Conservation (phyloP, 2,329 filamentous ascomycete genomes). For the Penicillium sp. region DNA sequence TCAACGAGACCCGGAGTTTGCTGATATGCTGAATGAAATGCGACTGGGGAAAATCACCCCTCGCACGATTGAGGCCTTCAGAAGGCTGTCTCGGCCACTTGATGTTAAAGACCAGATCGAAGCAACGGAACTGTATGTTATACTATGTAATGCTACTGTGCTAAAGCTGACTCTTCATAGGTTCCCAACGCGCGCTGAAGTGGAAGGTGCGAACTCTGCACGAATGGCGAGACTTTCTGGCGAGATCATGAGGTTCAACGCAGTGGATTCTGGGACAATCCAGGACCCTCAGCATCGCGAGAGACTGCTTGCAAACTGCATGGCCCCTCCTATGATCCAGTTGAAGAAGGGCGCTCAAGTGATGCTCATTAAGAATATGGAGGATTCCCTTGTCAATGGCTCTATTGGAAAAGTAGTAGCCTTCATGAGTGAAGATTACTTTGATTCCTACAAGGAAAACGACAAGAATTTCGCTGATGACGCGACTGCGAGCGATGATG, state of each 20-base stretch:
- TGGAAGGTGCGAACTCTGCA: slow-evolving; percentile 72
- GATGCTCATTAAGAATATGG: slow-evolving; percentile 99
- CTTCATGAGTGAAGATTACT: slow-evolving; percentile 64
- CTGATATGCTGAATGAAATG: slow-evolving; percentile 96
- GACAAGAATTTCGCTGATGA: slow-evolving; percentile 49
- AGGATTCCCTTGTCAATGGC: slow-evolving; percentile 86
- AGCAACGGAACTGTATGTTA: slow-evolving; percentile 67
- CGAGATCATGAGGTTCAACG: slow-evolving; percentile 58
- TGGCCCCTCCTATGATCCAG: slow-evolving; percentile 72
- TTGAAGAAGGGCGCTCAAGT: slow-evolving; percentile 91
- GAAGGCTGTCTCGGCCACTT: slow-evolving; percentile 60
- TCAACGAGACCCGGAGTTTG: slow-evolving; percentile 83
- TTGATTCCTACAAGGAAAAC: slow-evolving; percentile 50
- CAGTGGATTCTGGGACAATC: slow-evolving; percentile 62
- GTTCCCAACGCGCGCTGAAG: slow-evolving; percentile 82
- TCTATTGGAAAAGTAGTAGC: slow-evolving; percentile 76
- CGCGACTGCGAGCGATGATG: slow-evolving; percentile 40
- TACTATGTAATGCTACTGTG: background rate
- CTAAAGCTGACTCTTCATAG: slow-evolving; percentile 32
- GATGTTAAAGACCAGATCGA: slow-evolving; percentile 64
- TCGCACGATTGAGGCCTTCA: slow-evolving; percentile 69
- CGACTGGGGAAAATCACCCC: slow-evolving; percentile 71
- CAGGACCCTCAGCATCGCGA: slow-evolving; percentile 61
- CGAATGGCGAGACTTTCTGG: slow-evolving; percentile 67
- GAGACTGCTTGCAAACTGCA: slow-evolving; percentile 76